Evolutionary conservation across 2,329 filamentous ascomycete genomes (phyloP), one percentile per base, ranked within the genome.

Genomic region (Penicillium sp.): DNA sequence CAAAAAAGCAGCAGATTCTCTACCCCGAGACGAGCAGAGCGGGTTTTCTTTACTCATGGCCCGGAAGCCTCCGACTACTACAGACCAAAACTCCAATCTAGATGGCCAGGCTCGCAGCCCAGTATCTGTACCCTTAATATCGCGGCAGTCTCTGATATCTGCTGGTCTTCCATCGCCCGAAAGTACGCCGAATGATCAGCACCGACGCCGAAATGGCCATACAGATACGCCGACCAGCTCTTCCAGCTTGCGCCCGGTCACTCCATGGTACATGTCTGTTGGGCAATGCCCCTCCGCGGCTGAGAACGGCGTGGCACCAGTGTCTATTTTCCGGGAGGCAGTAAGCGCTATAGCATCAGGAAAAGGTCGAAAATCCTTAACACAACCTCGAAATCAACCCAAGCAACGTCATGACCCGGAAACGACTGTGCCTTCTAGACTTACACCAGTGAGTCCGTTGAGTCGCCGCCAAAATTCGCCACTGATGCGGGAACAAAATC

Each of bases 21-120:
- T 5, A 3, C 8, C 5, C 1, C 3, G 3, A 1, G 28, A 41
- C 3, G 24, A 6, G 11, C 12, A 35, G 2, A n/a, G 9, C 9
- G 41, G 27, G 1, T 58, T 59, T 28, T 49, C 42, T 5, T 35
- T 55, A 11, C 36, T 58, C 8, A 48, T 59, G 48, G 50, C 55
- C 26, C 43, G 45, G 18, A 55, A 34, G n/a, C 38, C 32, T 2
- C 5, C 12, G 8, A n/a, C 36, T 27, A 3, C 4, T 9, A n/a
- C 6, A 13, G 6, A 13, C n/a, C 4, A 11, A 12, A 6, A 11
- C 4, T 11, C 6, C 3, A 9, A 4, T 4, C 18, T 35, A 18
- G 11, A 9, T 11, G 0, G 6, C 12, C 4, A 33, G 12, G 6
- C 24, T 25, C 28, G 25, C 8, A 4, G 13, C 32, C 27, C 9